Evolutionary conservation across 352 stramenopile genomes (phyloP), one percentile per base, ranked within the genome.

Genomic region (Phytopythium boreale): DNA sequence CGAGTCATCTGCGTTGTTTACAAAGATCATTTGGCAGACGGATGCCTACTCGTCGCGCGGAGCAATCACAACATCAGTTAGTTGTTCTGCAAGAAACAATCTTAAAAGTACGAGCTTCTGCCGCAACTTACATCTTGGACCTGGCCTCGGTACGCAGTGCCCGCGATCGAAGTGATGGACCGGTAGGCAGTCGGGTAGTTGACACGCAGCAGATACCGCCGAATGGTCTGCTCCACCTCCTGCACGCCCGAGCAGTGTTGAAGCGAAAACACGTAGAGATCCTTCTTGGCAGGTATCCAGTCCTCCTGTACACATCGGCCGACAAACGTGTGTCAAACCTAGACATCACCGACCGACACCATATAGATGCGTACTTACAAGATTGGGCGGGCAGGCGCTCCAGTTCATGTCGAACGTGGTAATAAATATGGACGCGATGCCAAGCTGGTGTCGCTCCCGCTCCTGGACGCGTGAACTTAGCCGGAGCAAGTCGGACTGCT

Each of bases 361-460:
- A 2, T 43, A 34, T 24, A 10, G 15, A 62, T 5, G 5, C 39
- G 39, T 12, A 71, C 71, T 26, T 62, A 85, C 77, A 49, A 92
- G 56, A 56, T 90, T 90, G n/a, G 62, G 64, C 5, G 87, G 85
- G 59, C 89, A 89, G 34, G 70, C 29, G 12, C 52, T 77, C 80
- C 84, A 92, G 63, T 90, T 85, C 79, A 95, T 88, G 66, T 95
- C 84, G 55, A 93, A 93, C 9, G 81, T 84, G 1, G 84, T 93
- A 37, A 93, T 77, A 59, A 95, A 95, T 43, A 95, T 87, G 14
- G 72, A 79, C 8, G 81, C 83, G 0, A 80, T 92, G 41, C 85
- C 85, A 53, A 88, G 84, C 47, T 91, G 82, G 26, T 80, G 71
- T 1, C 80, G 74, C 69, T 89, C 72, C 43, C 69, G 70, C 14